Base-by-base conservation (phyloP, 1,284 basidiomycete species). In the Exsudoporus floridanus region DNA sequence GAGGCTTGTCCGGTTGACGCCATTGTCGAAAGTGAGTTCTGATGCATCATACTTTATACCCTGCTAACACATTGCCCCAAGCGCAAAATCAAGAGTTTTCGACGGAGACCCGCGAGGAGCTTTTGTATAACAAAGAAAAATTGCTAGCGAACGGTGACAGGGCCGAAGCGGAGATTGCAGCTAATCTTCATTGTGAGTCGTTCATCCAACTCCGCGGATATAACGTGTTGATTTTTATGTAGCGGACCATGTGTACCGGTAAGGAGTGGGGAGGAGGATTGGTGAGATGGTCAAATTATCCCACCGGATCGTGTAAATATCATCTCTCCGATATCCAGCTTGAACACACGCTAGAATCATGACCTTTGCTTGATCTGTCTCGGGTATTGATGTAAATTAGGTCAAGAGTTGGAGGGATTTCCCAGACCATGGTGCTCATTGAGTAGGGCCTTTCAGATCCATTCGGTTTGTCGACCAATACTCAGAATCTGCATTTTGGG, bases 1-100 rank as follows among this genome's bases (percentile, higher is more conserved):
- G 97, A 99, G 77, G 97, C 97, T 31, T 99, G 97, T 74, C 97
- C 97, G 13, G 97, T 99, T 54, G 97, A 99, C 74, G 97, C 97
- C 52, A 99, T 99, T 65, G 97, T 99, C 55, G 97, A 99, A 79
- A 98, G 94, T 95, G 70, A 65, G 92, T 79, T 35, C 53, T 23
- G 30, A 46, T 39, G 8, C 16, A 21, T 18, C 34, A 25, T 47
- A 3, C 21, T 40, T 40, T 4, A 31, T 31, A 27, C 21, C 9
- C 8, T 3, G 31, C 25, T 54, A 18, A 67, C 16, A 4, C 16
- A 7, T 36, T 34, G 18, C 34, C 18, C 27, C 25, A 68, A 95
- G 93, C 93, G 38, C 91, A 95, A 84, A 97, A 98, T 74, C 89
- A 92, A 64, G 94, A 96, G 72, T 98, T 88, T 78, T 90, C 94